Percentiles rank a stretch among this genome's conserved stretches.
Conservation (phyloP, 2,329 filamentous ascomycete genomes). For the Aspergillus aculeatus region DNA sequence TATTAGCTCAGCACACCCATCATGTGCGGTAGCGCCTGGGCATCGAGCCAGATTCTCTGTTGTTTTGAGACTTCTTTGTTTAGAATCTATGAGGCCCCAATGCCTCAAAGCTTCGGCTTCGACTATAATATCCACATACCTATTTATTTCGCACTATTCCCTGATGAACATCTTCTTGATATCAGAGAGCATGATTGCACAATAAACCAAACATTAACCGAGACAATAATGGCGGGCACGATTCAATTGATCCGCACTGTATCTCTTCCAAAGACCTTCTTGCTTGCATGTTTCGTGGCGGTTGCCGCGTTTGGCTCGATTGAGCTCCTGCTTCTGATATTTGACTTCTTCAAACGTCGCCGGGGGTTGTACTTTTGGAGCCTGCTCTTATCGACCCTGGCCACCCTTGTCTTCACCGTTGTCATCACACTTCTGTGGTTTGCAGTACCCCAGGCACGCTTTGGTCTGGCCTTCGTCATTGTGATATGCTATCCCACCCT, state of each 20-base stretch:
- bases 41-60: not conserved
- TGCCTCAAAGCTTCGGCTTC: not conserved
- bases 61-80: not conserved
- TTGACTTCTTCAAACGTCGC: constrained; percentile 43
- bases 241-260: not conserved
- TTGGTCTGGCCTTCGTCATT: not conserved
- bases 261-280: not conserved
- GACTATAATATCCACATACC: not conserved
- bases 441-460: not conserved
- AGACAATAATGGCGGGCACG: not conserved
- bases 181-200: not conserved
- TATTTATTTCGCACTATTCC: not conserved
- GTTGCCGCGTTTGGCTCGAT: constrained; percentile 40
- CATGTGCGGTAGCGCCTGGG: not conserved
- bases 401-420: constrained; percentile 36
- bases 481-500: constrained; percentile 39
- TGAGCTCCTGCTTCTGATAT: constrained; percentile 45
- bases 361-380: constrained; percentile 50
- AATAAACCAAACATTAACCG: not conserved
- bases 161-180: not conserved
- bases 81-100: not conserved
- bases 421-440: constrained; percentile 22
- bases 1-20: not conserved
- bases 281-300: constrained; percentile 9
- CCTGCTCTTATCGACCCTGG: constrained; percentile 37